These are phyloP conservation scores for Vachellia collinsii DNA, from an alignment of 306 rosid genomes.

Conservation along the genomic window DNA sequence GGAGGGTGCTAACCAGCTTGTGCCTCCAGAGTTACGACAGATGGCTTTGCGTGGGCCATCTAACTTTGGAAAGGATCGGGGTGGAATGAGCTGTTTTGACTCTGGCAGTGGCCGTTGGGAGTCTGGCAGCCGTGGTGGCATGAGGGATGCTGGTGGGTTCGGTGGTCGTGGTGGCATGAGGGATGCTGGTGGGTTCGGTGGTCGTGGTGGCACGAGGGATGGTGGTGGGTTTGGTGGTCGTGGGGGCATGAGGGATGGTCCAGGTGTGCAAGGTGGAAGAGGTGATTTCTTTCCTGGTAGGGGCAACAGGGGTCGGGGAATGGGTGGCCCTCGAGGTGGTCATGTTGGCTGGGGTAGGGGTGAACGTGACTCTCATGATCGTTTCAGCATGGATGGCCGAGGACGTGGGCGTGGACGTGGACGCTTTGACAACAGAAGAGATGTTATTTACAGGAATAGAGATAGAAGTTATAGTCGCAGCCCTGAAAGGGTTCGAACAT, in stretches of 20 bases:
- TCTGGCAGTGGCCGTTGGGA: slow-evolving; percentile 74
- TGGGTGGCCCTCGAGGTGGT: slow-evolving; percentile 70
- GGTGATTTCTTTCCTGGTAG: slow-evolving; percentile 79
- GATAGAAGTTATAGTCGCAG: slow-evolving; percentile 87
- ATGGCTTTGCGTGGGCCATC: slow-evolving; percentile 86
- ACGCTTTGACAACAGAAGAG: slow-evolving; percentile 83
- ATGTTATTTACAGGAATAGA: slow-evolving; percentile 56
- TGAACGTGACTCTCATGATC: slow-evolving; percentile 62
- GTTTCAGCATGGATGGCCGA: slow-evolving; percentile 66
- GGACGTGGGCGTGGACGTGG: slow-evolving; percentile 91
- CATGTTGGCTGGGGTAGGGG: slow-evolving; percentile 76
- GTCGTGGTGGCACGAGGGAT: slow-evolving; percentile 58
- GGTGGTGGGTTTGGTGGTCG: slow-evolving; percentile 55
- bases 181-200: slow-evolving; percentile 65
- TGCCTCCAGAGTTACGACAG: slow-evolving; percentile 86
- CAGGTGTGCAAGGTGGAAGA: slow-evolving; percentile 66
- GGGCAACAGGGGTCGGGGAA: slow-evolving; percentile 82
- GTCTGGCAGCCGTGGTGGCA: slow-evolving; percentile 63
- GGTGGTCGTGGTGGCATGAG: slow-evolving; percentile 67
- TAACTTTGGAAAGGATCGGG: slow-evolving; percentile 77
- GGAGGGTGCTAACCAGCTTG: slow-evolving; percentile 96
- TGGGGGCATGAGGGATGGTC: slow-evolving; percentile 67
- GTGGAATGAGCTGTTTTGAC: slow-evolving; percentile 66
- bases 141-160: slow-evolving; percentile 52
- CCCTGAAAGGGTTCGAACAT: slow-evolving; percentile 90